Conservation (phyloP, 768 basidiomycete genomes). For the Pleurotus pulmonarius region DNA sequence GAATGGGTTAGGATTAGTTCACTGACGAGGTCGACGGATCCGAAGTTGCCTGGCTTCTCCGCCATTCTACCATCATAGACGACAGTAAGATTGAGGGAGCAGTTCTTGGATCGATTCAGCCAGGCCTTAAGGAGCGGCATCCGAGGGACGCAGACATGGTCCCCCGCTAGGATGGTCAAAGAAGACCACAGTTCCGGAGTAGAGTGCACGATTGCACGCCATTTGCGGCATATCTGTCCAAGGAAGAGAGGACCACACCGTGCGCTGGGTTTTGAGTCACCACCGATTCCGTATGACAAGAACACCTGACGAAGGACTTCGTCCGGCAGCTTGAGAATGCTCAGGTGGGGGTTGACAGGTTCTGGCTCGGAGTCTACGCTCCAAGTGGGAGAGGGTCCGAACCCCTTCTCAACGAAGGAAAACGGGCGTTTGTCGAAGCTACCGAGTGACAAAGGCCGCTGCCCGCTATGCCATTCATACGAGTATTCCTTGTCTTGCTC, state of each 20-base stretch:
- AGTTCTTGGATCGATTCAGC: not conserved
- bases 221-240: not conserved
- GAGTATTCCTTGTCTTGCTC: not conserved
- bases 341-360: not conserved
- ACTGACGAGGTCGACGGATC: not conserved
- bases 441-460: not conserved
- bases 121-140: slow-evolving; percentile 4
- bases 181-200: slow-evolving; percentile 1
- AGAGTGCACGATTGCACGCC: not conserved
- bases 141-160: not conserved
- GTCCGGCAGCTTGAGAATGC: not conserved
- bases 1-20: not conserved
- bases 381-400: not conserved
- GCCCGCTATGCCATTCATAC: not conserved
- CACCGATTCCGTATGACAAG: not conserved
- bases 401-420: not conserved
- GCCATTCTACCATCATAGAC: not conserved
- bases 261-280: not conserved
- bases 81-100: not conserved
- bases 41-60: not conserved
- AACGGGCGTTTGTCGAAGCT: not conserved
- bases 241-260: not conserved
- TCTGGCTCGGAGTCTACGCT: not conserved
- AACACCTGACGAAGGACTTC: not conserved
- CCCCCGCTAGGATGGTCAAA: not conserved